phyloP scores from a whole-genome alignment of 345 rosid species.

The Eutrema heterophyllum region DNA sequence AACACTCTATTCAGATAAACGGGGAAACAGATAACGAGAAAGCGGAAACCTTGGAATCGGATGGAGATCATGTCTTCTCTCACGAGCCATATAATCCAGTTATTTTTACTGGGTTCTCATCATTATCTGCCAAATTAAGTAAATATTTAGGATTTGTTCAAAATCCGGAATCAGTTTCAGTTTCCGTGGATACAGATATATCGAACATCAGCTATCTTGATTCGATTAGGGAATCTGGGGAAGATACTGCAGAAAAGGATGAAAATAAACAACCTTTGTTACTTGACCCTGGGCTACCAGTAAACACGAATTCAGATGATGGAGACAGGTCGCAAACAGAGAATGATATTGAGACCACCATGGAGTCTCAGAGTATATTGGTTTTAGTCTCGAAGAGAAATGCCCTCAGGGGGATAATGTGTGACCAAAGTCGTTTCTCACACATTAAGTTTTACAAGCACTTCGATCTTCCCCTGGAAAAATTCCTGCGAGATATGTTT shows the following conservation, averaged over 20 bases:
- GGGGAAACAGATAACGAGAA: slow-evolving; percentile 32
- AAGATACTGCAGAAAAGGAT: slow-evolving; percentile 28
- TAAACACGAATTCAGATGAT: slow-evolving; percentile 29
- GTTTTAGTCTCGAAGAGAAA: slow-evolving; percentile 81
- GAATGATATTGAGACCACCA: slow-evolving; percentile 40
- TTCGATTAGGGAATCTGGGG: slow-evolving; percentile 20
- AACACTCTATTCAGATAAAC: slow-evolving; percentile 27
- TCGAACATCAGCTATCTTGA: slow-evolving; percentile 32
- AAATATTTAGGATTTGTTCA: slow-evolving; percentile 54
- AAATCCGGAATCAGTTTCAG: slow-evolving; percentile 42
- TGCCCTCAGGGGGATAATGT: slow-evolving; percentile 57
- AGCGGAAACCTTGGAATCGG: slow-evolving; percentile 29
- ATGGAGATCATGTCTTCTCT: slow-evolving; percentile 41
- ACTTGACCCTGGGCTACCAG: slow-evolving; percentile 30
- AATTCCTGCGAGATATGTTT: slow-evolving; percentile 76
- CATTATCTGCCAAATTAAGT: slow-evolving; percentile 70
- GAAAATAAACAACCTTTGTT: slow-evolving; percentile 30
- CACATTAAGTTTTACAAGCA: slow-evolving; percentile 86
- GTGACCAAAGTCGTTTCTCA: slow-evolving; percentile 92
- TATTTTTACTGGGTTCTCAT: slow-evolving; percentile 65
- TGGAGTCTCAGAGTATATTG: slow-evolving; percentile 77
- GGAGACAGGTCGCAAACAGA: slow-evolving; percentile 36
- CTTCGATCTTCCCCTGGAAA: slow-evolving; percentile 85
- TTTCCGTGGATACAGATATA: slow-evolving; percentile 34
- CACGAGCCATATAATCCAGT: slow-evolving; percentile 74